Base-by-base conservation (phyloP, 208 protist species). In the Naegleria fowleri region DNA sequence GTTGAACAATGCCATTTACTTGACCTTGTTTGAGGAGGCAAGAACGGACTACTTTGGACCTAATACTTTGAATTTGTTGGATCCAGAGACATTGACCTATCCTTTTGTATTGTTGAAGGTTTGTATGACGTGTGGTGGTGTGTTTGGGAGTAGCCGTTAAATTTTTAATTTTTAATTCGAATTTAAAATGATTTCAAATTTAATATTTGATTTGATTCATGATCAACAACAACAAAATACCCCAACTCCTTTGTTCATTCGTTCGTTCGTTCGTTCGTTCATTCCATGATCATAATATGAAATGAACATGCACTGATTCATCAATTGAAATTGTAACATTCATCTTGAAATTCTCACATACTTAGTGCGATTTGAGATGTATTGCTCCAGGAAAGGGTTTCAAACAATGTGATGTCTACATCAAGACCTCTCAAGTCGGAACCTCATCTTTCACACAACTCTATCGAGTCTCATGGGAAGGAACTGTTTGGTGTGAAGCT, bases 1-100 rank as follows among this genome's bases (percentile, higher is more conserved):
- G 2, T 88, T 88, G 41, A 88, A 88, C 22, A 88, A 88, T 58
- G 85, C 85, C 5, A 58, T 88, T 58, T 88, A 58, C 36, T 39
- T 58, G 25, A 88, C 85, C 5, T 58, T 88, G 19, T 88, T 88
- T 19, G 85, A 88, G 55, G 85, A 88, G n/a, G 85, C 85, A 19
- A 51, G 85, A 88, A 40, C 33, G 6, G 29, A 88, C 41, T 88
- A 88, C 55, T 88, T 88, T 88, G 85, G 85, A 36, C 22, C 19
- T 22, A 39, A 58, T 39, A 58, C 25, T 7, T 58, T 88, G 25
- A 88, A 88, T 58, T 58, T 88, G 19, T 58, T 88, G n/a, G 29
- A 79, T 79, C 43, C 85, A 48, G n/a, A 48, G 11, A 22, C 39
- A 39, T 58, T 88, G 13, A 88, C 43, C 0, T 88, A 43, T 58